A percentile compares a stretch with the other conserved stretches of the same genome.
phyloP scores from a whole-genome alignment of 345 rosid species.

The Brassica nigra region DNA sequence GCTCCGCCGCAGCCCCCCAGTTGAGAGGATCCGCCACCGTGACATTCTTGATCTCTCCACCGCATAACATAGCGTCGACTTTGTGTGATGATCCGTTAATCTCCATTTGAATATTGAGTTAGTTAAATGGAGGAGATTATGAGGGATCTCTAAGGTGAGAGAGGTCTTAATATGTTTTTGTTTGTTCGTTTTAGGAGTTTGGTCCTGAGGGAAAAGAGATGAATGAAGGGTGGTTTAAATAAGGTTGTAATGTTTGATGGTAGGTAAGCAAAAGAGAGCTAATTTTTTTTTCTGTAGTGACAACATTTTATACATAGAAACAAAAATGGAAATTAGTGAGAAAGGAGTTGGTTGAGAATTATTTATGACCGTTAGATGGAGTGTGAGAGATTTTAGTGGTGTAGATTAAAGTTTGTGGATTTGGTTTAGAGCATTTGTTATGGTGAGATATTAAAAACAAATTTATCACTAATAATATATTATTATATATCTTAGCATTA shows the following conservation, averaged over 20 bases:
- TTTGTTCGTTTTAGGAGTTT: constrained; percentile 29
- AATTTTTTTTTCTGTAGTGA: not conserved
- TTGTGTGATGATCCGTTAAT: constrained; percentile 25
- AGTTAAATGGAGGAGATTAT: constrained; percentile 24
- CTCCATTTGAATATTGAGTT: constrained; percentile 27
- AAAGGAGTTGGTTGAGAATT: constrained; percentile 40
- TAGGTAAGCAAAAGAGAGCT: constrained; percentile 39
- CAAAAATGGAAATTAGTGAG: constrained; percentile 10
- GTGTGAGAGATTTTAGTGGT: constrained; percentile 26
- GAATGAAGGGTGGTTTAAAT: constrained; percentile 40
- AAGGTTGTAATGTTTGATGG: constrained; percentile 40
- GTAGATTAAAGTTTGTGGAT: constrained; percentile 36
- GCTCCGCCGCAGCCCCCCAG: constrained; percentile 73
- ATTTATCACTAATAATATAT: not conserved
- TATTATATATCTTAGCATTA: not conserved
- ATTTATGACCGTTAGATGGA: constrained; percentile 41
- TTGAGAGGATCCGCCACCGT: constrained; percentile 58
- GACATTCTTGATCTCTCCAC: constrained; percentile 30
- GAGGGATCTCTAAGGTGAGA: constrained; percentile 23
- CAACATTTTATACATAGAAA: not conserved
- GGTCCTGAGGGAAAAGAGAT: constrained; percentile 38
- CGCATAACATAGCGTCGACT: constrained; percentile 35
- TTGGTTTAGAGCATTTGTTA: constrained; percentile 21
- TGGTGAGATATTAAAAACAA: not conserved
- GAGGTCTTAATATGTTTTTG: not conserved